Base-by-base conservation (phyloP, 345 rosid species). In the Conringia planisiliqua region DNA sequence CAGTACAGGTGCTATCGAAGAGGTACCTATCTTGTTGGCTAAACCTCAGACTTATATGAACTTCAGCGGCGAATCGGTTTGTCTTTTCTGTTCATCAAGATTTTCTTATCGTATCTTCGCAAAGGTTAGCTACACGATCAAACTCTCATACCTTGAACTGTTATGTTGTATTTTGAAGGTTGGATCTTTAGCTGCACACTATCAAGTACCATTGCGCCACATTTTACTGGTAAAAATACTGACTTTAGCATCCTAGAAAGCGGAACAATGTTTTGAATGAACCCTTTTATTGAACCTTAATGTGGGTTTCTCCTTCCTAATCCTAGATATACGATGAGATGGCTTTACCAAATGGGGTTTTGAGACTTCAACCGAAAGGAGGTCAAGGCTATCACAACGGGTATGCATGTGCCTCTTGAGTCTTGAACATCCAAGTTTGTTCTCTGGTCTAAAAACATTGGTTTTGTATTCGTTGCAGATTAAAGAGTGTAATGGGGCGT, bases 31-130 rank as follows among this genome's bases (percentile, higher is more conserved):
- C 74, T 46, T 93, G 80, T 72, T 90, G 85, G 98, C 82, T 38
- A 93, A 93, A 81, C 98, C 98, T 69, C 96, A 90, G 82, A 79
- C 97, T 13, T 93, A 91, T 62, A 88, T 93, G 98, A 93, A 93
- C 80, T 90, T 89, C 79, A 87, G 97, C 72, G 98, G 98, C 27
- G 96, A 93, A 82, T 72, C 96, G 71, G 98, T 93, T 72, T 76
- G 96, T 79, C 44, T 71, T 72, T 57, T 73, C 36, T 74, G 10
- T 4, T 44, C 30, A 36, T 65, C 60, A 54, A 40, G 17, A 62
- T 32, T 9, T 17, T 50, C 10, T 6, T 70, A 30, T 47, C 42
- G 4, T 50, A 48, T 38, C n/a, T 50, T 57, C 40, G 38, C 55
- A 30, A 57, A 60, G 36, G 50, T 30, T 33, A 42, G 22, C 5